Percentiles rank a stretch among this genome's conserved stretches.
phyloP scores from a whole-genome alignment of 176 grass and related monocot species.

The Thinopyrum elongatum region DNA sequence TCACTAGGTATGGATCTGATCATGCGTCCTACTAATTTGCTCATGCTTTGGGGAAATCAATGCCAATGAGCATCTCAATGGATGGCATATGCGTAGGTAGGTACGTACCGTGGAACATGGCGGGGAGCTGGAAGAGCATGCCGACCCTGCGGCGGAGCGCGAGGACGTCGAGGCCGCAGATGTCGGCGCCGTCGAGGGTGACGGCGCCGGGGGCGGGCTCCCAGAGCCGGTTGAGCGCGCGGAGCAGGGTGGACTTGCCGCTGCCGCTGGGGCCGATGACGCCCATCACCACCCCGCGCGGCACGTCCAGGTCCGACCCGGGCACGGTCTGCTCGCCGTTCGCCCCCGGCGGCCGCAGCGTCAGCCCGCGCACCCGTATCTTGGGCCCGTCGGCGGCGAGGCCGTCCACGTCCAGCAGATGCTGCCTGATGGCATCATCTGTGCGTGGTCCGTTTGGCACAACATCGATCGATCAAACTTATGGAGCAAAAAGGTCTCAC shows the following conservation, averaged over 20 bases:
- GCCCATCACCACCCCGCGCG: constrained; percentile 62
- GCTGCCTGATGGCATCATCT: constrained; percentile 54
- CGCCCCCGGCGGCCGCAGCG: constrained; percentile 45
- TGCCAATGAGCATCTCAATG: neutral
- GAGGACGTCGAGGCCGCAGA: constrained; percentile 75
- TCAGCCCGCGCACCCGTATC: constrained; percentile 59
- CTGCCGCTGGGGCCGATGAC: constrained; percentile 96
- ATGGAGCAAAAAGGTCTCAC: neutral
- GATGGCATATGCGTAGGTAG: neutral
- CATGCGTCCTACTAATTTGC: no score
- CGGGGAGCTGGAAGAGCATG: constrained; percentile 96
- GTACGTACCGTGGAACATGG: constrained; percentile 81
- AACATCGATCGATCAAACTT: neutral
- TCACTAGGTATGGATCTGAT: no score
- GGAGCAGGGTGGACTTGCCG: constrained; percentile 95
- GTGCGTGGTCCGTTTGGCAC: neutral
- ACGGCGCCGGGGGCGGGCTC: constrained; percentile 64
- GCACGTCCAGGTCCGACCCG: constrained; percentile 63
- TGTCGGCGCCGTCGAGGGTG: constrained; percentile 76
- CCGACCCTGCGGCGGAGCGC: constrained; percentile 80
- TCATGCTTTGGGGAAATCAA: neutral
- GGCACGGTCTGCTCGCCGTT: constrained; percentile 60
- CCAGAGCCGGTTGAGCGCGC: constrained; percentile 90
- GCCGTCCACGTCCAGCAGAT: constrained; percentile 42
- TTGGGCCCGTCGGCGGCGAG: constrained; percentile 24